These are phyloP conservation scores for Penicillium waksmanii DNA, from an alignment of 495 filamentous ascomycete species.

Conservation along the genomic window DNA sequence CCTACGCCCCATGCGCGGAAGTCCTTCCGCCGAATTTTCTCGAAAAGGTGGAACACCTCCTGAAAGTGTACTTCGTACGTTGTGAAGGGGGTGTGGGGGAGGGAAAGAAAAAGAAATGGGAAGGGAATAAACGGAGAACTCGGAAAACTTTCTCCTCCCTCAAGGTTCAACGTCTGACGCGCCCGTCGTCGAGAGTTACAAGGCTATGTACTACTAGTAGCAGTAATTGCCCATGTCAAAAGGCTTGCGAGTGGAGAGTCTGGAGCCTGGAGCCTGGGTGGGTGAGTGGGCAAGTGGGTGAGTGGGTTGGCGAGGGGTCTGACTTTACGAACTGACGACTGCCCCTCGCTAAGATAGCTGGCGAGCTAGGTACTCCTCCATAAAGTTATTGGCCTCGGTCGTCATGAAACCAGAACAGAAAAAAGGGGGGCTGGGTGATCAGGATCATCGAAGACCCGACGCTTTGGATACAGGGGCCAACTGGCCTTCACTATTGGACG, in stretches of 20 bases:
- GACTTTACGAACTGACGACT: neutral
- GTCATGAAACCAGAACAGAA: conserved; percentile 13
- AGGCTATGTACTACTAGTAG: too few relatives aligned
- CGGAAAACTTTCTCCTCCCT: conserved; percentile 14
- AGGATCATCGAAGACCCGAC: conserved; percentile 23
- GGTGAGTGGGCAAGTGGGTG: neutral
- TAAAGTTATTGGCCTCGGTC: conserved; percentile 1
- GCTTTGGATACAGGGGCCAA: conserved; percentile 15
- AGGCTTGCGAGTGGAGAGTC: neutral
- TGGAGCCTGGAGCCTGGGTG: neutral
- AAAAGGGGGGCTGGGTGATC: conserved; percentile 21
- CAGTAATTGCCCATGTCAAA: neutral
- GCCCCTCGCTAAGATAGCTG: conserved; percentile 5
- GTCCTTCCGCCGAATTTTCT: conserved; percentile 32
- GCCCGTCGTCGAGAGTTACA: conserved; percentile 19
- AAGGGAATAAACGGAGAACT: conserved; percentile 14
- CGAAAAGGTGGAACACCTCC: conserved; percentile 29
- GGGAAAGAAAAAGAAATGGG: neutral
- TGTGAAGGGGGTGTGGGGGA: conserved; percentile 5
- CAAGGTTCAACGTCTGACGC: conserved; percentile 29
- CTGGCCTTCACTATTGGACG: conserved; percentile 15
- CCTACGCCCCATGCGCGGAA: conserved; percentile 21
- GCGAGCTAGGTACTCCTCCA: neutral
- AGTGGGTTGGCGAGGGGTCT: conserved; percentile 5
- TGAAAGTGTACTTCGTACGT: neutral